These are phyloP conservation scores for Halophytophthora polymorphica DNA, from an alignment of 352 stramenopile species.

Conservation along the genomic window DNA sequence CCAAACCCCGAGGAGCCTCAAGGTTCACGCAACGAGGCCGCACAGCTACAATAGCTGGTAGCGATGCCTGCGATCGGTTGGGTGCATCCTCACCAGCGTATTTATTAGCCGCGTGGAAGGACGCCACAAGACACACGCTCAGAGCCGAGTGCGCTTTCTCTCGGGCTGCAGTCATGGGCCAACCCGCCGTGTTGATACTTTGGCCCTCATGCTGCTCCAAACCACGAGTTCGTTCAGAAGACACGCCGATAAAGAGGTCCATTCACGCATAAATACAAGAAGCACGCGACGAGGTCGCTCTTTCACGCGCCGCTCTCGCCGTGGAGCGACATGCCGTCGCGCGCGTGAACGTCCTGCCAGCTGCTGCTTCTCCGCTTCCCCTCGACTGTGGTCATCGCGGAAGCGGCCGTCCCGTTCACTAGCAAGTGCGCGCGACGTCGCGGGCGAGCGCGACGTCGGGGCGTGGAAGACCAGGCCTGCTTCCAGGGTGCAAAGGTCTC, in stretches of 20 bases:
- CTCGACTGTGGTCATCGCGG: not conserved
- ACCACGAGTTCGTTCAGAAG: too few relatives aligned
- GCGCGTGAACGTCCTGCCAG: slow-evolving; percentile 4
- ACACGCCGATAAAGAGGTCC: slow-evolving; percentile 1
- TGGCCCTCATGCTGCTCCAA: too few relatives aligned
- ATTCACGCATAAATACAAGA: slow-evolving; percentile 2
- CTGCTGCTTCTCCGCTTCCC: slow-evolving; percentile 7
- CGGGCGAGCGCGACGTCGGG: not conserved
- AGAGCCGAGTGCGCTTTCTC: too few relatives aligned
- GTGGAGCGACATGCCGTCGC: slow-evolving; percentile 1
- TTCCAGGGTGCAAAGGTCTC: slow-evolving; percentile 10
- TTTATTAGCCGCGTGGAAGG: too few relatives aligned
- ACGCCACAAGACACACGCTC: too few relatives aligned
- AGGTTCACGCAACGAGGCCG: not conserved
- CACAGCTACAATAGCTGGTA: not conserved
- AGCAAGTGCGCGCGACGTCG: not conserved
- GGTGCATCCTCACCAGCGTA: too few relatives aligned
- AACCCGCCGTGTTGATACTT: too few relatives aligned
- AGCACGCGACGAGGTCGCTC: too few relatives aligned
- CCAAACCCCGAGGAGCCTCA: not conserved
- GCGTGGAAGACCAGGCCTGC: not conserved
- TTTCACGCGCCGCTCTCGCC: slow-evolving; percentile 3
- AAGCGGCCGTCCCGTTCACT: not conserved
- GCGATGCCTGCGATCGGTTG: too few relatives aligned
- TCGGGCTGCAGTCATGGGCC: too few relatives aligned